A percentile compares a stretch with the other conserved stretches of the same genome.
Evolutionary conservation across 176 grass and related monocot genomes (phyloP).

Genomic region (Oryza glaberrima): DNA sequence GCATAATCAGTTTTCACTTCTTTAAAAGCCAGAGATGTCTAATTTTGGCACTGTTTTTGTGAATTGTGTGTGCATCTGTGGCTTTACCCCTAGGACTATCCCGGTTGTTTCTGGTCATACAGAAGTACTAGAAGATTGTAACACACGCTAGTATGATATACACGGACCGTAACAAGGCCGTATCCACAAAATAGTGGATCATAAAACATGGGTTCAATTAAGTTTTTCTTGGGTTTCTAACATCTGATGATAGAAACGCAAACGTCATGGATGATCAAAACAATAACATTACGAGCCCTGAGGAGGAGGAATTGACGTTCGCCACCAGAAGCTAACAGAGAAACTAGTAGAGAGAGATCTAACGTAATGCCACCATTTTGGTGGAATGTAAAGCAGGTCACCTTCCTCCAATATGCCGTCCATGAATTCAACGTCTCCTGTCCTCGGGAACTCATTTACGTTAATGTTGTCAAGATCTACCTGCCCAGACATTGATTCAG

Average conservation of each 20-base stretch:
- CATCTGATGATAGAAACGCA: conserved; percentile 33
- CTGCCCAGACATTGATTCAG: conserved; percentile 51
- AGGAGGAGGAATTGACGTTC: conserved; percentile 40
- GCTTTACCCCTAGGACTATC: neutral
- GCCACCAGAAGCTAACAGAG: conserved; percentile 94
- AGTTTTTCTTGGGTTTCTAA: conserved; percentile 27
- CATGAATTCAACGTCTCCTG: conserved; percentile 66
- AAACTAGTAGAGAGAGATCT: conserved; percentile 90
- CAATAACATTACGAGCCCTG: conserved; percentile 28
- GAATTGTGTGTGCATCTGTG: neutral
- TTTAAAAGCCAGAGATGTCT: neutral
- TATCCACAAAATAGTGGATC: conserved; percentile 35
- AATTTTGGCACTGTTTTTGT: neutral
- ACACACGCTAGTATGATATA: conserved; percentile 23
- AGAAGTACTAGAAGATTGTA: neutral
- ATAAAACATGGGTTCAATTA: conserved; percentile 26
- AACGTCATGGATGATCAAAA: conserved; percentile 33
- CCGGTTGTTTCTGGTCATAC: neutral
- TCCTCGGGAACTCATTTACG: conserved; percentile 53
- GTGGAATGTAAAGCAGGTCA: conserved; percentile 95
- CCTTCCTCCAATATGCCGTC: conserved; percentile 90
- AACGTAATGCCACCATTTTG: conserved; percentile 97
- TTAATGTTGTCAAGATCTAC: conserved; percentile 89
- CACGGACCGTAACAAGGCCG: conserved; percentile 13
- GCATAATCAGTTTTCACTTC: no score